A percentile compares a stretch with the other conserved stretches of the same genome.
Conservation (phyloP, 495 filamentous ascomycete species). For the Neurospora cerealis region DNA sequence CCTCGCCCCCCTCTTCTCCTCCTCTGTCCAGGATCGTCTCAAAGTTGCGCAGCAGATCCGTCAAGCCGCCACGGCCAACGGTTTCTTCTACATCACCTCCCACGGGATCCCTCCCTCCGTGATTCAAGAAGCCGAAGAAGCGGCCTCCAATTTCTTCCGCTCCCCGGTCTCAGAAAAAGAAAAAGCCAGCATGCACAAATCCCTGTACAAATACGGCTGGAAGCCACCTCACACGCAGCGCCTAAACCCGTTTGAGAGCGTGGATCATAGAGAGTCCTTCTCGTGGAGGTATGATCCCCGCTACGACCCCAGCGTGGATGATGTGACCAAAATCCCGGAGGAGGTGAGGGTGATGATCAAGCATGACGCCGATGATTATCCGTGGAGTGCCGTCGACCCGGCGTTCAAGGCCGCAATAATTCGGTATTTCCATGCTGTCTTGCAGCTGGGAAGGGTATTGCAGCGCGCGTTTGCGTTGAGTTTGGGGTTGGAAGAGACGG, state of each 20-base stretch:
- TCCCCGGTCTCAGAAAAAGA: conserved; percentile 33
- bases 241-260: conserved; percentile 27
- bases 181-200: conserved; percentile 15
- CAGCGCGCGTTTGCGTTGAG: conserved; percentile 38
- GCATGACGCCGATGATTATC: conserved; percentile 35
- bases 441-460: conserved; percentile 36
- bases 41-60: conserved; percentile 29
- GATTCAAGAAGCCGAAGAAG: conserved; percentile 11
- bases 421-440: conserved; percentile 33
- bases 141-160: conserved; percentile 35
- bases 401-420: conserved; percentile 36
- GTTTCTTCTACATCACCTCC: conserved; percentile 46
- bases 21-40: conserved; percentile 18
- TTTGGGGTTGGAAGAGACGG: conserved; percentile 37
- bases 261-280: conserved; percentile 33
- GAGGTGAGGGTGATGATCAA: conserved; percentile 29
- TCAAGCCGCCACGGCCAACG: conserved; percentile 30
- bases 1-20: conserved; percentile 28
- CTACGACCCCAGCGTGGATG: conserved; percentile 32
- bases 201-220: conserved; percentile 18
- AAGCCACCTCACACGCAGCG: conserved; percentile 18
- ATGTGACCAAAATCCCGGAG: conserved; percentile 22
- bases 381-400: conserved; percentile 36
- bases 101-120: no score
- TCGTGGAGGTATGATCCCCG: conserved; percentile 33